phyloP scores from a whole-genome alignment of 2,329 filamentous ascomycete genomes.

The Neofusicoccum parvum region DNA sequence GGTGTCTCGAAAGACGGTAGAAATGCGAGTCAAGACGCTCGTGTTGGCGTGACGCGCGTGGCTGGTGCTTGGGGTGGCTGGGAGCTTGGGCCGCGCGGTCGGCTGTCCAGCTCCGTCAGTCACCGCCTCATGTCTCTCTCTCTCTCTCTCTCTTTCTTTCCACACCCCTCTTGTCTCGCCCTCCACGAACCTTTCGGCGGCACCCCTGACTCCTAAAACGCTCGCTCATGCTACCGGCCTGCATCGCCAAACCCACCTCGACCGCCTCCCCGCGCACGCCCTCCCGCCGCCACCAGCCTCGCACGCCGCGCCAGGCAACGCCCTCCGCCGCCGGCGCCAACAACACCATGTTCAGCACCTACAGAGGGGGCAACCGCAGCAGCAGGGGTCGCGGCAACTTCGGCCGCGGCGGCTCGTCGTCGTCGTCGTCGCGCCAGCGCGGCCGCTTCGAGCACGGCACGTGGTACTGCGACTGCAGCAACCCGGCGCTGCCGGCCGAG shows the following conservation, averaged over 20 bases:
- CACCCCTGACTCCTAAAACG: neutral
- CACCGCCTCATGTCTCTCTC: no score
- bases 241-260: neutral
- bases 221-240: neutral
- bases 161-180: no score
- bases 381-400: neutral
- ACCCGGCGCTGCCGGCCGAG: constrained; percentile 54
- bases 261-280: neutral
- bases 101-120: no score
- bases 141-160: no score
- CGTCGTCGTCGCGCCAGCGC: no score
- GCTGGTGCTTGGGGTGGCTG: no score
- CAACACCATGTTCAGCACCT: neutral
- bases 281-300: neutral
- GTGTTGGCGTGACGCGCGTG: no score
- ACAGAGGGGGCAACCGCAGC: neutral
- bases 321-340: neutral
- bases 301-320: neutral
- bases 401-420: neutral
- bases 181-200: no score
- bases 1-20: no score
- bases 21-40: no score
- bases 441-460: constrained; percentile 24
- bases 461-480: constrained; percentile 58
- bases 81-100: no score